Evolutionary conservation across 2,329 filamentous ascomycete genomes (phyloP), one percentile per base, ranked within the genome.

Genomic region (Hypoxylon sp.): DNA sequence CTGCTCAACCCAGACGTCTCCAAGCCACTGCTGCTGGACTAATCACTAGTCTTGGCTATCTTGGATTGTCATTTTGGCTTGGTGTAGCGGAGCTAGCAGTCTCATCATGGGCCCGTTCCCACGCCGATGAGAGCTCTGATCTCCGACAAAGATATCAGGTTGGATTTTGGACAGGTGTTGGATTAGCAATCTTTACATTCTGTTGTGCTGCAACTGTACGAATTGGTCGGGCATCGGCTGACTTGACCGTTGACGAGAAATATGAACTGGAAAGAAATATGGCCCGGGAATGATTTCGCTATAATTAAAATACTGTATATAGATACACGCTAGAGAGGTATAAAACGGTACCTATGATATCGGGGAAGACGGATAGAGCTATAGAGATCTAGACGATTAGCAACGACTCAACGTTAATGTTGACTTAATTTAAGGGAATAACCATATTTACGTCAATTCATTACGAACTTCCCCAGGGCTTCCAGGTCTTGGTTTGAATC

Each of bases 1-100:
- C 91, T 0, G 87, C 86, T 13, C 82, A 94, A 68, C 90, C 91
- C 0, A 82, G 83, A 3, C 84, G 86, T 11, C 84, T 89, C 53
- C 92, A 95, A 76, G 91, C 91, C 0, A 82, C 93, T 0, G 92
- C 91, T 0, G 91, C 91, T 0, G 91, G 89, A 0, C 78, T 94
- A 49, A 89, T 92, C 74, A 93, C 92, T 79, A 89, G 87, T 51
- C 79, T 93, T 1, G 76, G 93, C 30, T 91, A 93, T 73, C 82
- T 94, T 7, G 90, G 90, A 9, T 90, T 93, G 73, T 90, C 91
- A 0, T 84, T 94, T 56, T 89, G 89, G 80, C 82, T 94, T 4
- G 91, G 90, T 0, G 85, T 94, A 58, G 89, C 87, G 0, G 92
- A 94, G 75, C 84, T 94, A 10, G 83, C 83, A 10, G 82, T 88